These are phyloP conservation scores for Lentinula lateritia DNA, from an alignment of 768 basidiomycete genomes.

Conservation along the genomic window DNA sequence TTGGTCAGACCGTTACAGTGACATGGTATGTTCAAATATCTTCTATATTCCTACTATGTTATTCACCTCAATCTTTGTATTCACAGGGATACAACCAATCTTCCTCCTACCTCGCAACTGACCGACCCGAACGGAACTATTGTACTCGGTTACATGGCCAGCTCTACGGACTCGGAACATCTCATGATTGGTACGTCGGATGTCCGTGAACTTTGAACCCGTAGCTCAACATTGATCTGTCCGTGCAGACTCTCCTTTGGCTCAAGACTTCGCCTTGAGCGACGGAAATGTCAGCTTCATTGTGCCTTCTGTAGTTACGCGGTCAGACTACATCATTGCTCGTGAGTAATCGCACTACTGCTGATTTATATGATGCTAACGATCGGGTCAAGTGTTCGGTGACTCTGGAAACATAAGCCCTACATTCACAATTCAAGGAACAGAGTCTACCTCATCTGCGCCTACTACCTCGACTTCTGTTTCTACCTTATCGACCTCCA, in stretches of 20 bases:
- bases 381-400: constrained; percentile 45
- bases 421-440: constrained; percentile 47
- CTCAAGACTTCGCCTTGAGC: constrained; percentile 45
- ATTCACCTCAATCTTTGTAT: not conserved
- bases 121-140: constrained; percentile 46
- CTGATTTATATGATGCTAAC: not conserved
- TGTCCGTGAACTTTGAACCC: not conserved
- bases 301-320: constrained; percentile 42
- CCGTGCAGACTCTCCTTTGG: constrained; percentile 50
- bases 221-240: not conserved
- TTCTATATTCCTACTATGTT: not conserved
- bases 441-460: constrained; percentile 15
- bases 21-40: constrained; percentile 36
- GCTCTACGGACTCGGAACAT: constrained; percentile 37
- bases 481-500: constrained; percentile 21
- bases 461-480: not conserved
- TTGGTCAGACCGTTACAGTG: constrained; percentile 38
- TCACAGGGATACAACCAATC: constrained; percentile 43
- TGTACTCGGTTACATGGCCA: constrained; percentile 41
- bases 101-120: constrained; percentile 38
- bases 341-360: constrained; percentile 36
- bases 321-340: constrained; percentile 54
- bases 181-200: constrained; percentile 42
- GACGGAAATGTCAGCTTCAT: constrained; percentile 42
- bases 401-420: constrained; percentile 63